These are phyloP conservation scores for Strigomonas galati DNA, from an alignment of 208 protist genomes.

Conservation along the genomic window DNA sequence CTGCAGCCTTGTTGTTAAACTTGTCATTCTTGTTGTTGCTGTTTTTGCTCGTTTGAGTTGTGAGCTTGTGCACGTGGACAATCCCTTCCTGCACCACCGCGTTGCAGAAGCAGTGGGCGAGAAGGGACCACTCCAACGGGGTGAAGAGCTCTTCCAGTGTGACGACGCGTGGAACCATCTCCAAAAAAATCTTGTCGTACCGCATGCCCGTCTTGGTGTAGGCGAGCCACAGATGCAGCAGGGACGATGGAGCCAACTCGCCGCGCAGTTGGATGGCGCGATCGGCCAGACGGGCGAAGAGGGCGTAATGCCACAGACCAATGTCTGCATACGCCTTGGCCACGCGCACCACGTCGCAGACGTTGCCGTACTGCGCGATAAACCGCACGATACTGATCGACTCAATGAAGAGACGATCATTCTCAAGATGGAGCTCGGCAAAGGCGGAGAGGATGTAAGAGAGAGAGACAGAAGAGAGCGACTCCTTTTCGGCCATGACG, in stretches of 20 bases:
- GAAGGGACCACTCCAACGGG: slow-evolving; percentile 13
- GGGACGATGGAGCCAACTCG: slow-evolving; percentile 42
- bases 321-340: slow-evolving; percentile 72
- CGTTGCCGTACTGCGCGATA: slow-evolving; percentile 73
- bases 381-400: slow-evolving; percentile 73
- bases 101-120: too few relatives aligned
- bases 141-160: slow-evolving; percentile 29
- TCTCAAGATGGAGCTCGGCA: slow-evolving; percentile 41
- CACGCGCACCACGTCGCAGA: slow-evolving; percentile 66
- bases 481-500: slow-evolving; percentile 43
- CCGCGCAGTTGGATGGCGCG: slow-evolving; percentile 61
- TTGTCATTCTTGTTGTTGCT: too few relatives aligned
- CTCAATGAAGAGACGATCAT: slow-evolving; percentile 83
- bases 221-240: slow-evolving; percentile 44
- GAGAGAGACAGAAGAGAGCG: slow-evolving; percentile 64
- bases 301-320: slow-evolving; percentile 85
- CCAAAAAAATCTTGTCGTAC: slow-evolving; percentile 24
- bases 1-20: too few relatives aligned
- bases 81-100: too few relatives aligned
- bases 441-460: slow-evolving; percentile 69
- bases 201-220: slow-evolving; percentile 69
- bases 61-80: too few relatives aligned
- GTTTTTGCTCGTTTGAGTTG: too few relatives aligned
- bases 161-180: slow-evolving; percentile 34
- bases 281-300: slow-evolving; percentile 79